Base-by-base conservation (phyloP, 768 basidiomycete species). In the Crepidotus variabilis region DNA sequence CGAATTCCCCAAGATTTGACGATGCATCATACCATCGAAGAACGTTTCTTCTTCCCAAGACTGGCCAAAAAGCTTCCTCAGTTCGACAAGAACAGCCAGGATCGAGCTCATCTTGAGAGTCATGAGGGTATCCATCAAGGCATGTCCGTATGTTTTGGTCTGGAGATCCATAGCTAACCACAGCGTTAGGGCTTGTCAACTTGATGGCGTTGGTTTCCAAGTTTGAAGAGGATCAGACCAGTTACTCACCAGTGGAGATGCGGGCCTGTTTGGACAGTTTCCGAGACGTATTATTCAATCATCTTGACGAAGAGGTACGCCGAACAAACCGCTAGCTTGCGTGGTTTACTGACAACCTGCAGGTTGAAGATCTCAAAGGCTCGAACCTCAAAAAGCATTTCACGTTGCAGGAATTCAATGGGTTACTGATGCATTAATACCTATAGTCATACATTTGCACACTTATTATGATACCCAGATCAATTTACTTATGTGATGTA, bases 81-180 rank as follows among this genome's bases (percentile, higher is more conserved):
- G 60, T 84, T 85, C 60, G 64, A 73, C 2, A 43, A 43, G 39
- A 43, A 52, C 65, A 67, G 9, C 62, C 68, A 48, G 65, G 69
- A 16, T 71, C 76, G 51, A 75, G 75, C 33, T 73, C 67, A 10
- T 82, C 84, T 60, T 61, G 81, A 23, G 70, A 72, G 54, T 79
- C 79, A 2, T 83, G 84, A 74, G 54, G 74, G 65, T 4, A 84
- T 85, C n/a, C 82, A 85, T 60, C 72, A 78, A 51, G 82, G 80
- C 79, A 52, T 8, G 47, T 23, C 45, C 23, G 18, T 18, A 47
- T 21, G 39, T 14, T 11, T 22, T 18, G n/a, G 14, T 22, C 18
- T 6, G 23, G 4, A 39, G n/a, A 16, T 46, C 6, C 36, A 51
- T 6, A 7, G 45, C 18, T 51, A 8, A 54, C 50, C 39, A 43